Conservation (phyloP, 176 grass and related monocot genomes). For the Oryza officinalis region DNA sequence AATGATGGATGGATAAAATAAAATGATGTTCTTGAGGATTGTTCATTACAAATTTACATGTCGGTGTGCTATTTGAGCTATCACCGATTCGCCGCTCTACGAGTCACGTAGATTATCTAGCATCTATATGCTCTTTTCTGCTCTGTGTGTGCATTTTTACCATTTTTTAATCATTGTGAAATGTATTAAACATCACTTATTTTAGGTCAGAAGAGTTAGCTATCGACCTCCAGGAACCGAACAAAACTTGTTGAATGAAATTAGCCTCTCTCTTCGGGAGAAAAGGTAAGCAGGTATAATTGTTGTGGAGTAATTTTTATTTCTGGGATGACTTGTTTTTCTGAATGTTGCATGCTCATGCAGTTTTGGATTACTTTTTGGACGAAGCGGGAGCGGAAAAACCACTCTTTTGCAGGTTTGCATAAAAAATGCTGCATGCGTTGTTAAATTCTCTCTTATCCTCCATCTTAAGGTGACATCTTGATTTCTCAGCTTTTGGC, state of each 20-base stretch:
- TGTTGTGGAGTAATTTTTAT: neutral
- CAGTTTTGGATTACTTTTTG: constrained; percentile 97
- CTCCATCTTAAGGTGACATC: constrained; percentile 11
- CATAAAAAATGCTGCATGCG: neutral
- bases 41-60: neutral
- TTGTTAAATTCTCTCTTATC: neutral
- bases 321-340: neutral
- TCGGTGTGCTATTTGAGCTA: neutral
- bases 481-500: constrained; percentile 74
- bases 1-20: neutral
- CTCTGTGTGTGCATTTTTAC: neutral
- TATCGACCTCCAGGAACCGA: constrained; percentile 79
- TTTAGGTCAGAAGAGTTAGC: constrained; percentile 78
- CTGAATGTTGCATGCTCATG: constrained; percentile 13
- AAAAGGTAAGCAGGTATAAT: constrained; percentile 52
- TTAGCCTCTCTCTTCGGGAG: constrained; percentile 66
- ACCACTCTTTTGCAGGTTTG: constrained; percentile 92
- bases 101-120: neutral
- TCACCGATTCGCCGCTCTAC: neutral
- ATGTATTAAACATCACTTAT: constrained; percentile 43
- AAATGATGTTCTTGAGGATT: neutral
- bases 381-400: constrained; percentile 82
- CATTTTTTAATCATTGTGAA: constrained; percentile 5
- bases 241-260: constrained; percentile 64
- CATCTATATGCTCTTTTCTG: neutral